Conservation (phyloP, 2,329 filamentous ascomycete species). For the Ceratocystis huliohia region DNA sequence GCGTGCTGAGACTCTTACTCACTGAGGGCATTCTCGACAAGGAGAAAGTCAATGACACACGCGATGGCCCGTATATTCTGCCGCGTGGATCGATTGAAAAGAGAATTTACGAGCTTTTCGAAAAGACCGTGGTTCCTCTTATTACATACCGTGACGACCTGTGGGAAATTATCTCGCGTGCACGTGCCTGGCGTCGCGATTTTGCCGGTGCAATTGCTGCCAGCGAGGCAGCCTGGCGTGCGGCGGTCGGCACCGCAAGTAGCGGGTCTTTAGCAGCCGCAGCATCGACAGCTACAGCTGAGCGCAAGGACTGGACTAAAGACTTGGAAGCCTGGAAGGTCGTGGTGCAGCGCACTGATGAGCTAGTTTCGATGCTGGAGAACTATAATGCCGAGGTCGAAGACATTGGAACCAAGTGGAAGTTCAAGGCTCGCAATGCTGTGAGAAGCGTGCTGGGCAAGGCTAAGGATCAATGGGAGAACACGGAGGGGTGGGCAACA, state of each 20-base stretch:
- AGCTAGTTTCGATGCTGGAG: conserved; percentile 72
- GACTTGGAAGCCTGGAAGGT: conserved; percentile 54
- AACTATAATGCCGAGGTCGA: conserved; percentile 56
- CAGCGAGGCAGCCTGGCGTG: conserved; percentile 81
- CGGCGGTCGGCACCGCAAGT: conserved; percentile 42
- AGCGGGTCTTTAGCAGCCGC: conserved; percentile 34
- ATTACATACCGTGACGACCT: conserved; percentile 69
- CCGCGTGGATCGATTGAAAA: conserved; percentile 47
- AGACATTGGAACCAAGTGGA: conserved; percentile 68
- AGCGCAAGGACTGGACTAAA: conserved; percentile 32
- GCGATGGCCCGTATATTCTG: conserved; percentile 15
- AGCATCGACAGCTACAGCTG: conserved; percentile 25
- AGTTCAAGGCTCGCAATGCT: conserved; percentile 74
- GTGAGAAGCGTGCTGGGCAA: conserved; percentile 72
- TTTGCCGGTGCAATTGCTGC: conserved; percentile 64
- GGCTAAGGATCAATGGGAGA: conserved; percentile 74
- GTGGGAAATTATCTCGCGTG: conserved; percentile 60
- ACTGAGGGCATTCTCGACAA: conserved; percentile 49
- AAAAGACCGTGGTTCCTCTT: conserved; percentile 62
- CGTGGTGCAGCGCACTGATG: conserved; percentile 66
- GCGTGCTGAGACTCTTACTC: conserved; percentile 59
- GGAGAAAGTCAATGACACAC: conserved; percentile 29
- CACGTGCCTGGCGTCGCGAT: conserved; percentile 61
- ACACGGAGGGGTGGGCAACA: conserved; percentile 51
- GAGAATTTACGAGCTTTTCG: conserved; percentile 58